These are phyloP conservation scores for Fusarium chlamydosporum DNA, from an alignment of 2,329 filamentous ascomycete genomes.

Conservation along the genomic window DNA sequence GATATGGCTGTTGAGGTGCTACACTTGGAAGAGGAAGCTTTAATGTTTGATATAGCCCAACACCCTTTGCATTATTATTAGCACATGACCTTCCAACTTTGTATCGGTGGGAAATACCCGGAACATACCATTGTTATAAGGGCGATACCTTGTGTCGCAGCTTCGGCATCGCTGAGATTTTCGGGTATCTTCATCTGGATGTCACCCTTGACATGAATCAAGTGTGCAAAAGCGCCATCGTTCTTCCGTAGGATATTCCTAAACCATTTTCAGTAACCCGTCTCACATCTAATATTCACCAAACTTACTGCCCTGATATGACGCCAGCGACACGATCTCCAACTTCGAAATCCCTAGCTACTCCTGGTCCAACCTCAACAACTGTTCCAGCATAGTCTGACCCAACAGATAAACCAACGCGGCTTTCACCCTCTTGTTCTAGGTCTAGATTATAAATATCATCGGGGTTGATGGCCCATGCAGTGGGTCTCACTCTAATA, in stretches of 20 bases:
- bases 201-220: constrained; percentile 57
- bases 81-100: no score
- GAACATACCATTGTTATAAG: constrained; percentile 53
- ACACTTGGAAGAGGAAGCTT: constrained; percentile 61
- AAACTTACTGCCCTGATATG: constrained; percentile 15
- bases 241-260: constrained; percentile 1
- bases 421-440: constrained; percentile 1
- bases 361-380: constrained; percentile 60
- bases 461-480: constrained; percentile 16
- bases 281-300: no score
- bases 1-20: constrained; percentile 54
- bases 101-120: no score
- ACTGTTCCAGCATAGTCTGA: constrained; percentile 64
- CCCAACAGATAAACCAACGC: constrained; percentile 50
- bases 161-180: constrained; percentile 58
- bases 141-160: constrained; percentile 60
- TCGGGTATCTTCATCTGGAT: constrained; percentile 61
- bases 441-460: constrained; percentile 14
- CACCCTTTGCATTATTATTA: constrained; percentile 46
- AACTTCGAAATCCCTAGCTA: constrained; percentile 56
- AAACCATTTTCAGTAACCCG: no score
- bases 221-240: constrained; percentile 59
- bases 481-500: neutral
- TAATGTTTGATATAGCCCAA: constrained; percentile 63
- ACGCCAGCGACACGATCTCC: constrained; percentile 61